These are phyloP conservation scores for Striga asiatica DNA, from an alignment of 257 asterid genomes.

Conservation along the genomic window DNA sequence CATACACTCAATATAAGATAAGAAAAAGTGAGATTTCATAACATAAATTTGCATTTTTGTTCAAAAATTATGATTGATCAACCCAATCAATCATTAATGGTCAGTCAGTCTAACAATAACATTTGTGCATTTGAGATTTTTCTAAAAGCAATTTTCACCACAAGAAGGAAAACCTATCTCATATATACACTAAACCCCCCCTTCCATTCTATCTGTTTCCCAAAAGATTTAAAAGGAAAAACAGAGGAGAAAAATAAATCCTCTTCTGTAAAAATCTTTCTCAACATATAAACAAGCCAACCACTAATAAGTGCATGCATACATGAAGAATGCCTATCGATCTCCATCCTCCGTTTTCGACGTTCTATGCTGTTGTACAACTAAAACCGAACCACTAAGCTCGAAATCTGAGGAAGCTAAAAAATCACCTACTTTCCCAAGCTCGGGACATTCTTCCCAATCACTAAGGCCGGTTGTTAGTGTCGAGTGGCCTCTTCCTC, in stretches of 20 bases:
- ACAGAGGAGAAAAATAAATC: background rate
- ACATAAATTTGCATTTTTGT: too few species aligned
- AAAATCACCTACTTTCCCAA: conserved; percentile 90
- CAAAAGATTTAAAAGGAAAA: background rate
- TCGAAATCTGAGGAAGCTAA: conserved; percentile 92
- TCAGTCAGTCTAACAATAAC: too few species aligned
- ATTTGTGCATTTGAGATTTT: too few species aligned
- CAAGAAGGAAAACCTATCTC: conserved; percentile 8
- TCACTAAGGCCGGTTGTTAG: conserved; percentile 85
- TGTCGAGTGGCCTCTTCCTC: conserved; percentile 56
- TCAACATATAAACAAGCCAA: background rate
- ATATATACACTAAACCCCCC: conserved; percentile 19
- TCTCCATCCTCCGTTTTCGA: conserved; percentile 31
- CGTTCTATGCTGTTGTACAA: conserved; percentile 71
- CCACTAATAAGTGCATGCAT: background rate
- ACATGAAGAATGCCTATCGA: conserved; percentile 15
- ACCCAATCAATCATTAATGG: too few species aligned
- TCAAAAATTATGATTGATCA: too few species aligned
- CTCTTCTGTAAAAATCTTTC: conserved; percentile 6
- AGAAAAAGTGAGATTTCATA: too few species aligned
- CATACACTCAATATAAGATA: too few species aligned
- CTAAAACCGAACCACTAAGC: conserved; percentile 78
- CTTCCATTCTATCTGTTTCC: background rate
- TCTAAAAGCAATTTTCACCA: background rate
- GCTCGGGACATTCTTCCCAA: conserved; percentile 99